Evolutionary conservation across 2,329 filamentous ascomycete genomes (phyloP).

Genomic region (Aureobasidium sp.): DNA sequence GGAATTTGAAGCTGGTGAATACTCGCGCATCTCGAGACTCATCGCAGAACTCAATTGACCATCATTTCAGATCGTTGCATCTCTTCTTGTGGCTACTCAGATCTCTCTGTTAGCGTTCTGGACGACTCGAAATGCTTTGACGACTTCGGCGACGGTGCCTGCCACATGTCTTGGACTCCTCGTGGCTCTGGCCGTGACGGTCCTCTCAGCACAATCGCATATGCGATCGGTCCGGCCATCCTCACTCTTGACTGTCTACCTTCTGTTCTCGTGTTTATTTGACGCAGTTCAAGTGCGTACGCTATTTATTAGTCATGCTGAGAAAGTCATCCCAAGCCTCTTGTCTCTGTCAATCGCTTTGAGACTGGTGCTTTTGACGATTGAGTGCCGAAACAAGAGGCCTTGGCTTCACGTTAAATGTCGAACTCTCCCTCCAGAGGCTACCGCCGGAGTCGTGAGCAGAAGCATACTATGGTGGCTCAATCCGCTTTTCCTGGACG

Average conservation of each 20-base stretch:
- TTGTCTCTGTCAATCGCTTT: background rate
- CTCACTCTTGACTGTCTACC: background rate
- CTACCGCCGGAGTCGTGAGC: background rate
- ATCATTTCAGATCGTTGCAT: background rate
- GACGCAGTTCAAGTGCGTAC: background rate
- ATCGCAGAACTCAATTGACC: background rate
- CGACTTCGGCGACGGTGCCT: background rate
- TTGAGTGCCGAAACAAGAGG: background rate
- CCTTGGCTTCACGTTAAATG: background rate
- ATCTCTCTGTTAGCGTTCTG: background rate
- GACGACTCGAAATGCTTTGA: background rate
- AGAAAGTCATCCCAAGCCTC: background rate
- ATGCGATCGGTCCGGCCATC: background rate
- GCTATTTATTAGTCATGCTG: background rate
- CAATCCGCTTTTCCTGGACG: background rate
- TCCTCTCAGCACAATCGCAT: background rate
- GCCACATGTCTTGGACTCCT: background rate
- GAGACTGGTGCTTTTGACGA: background rate
- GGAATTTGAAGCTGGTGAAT: background rate
- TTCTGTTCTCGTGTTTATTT: background rate
- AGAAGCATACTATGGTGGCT: background rate
- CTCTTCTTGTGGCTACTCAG: background rate
- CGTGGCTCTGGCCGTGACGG: background rate
- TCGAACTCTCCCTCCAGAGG: background rate
- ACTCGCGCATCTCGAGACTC: no score